Evolutionary conservation across 805 yeast genomes (phyloP).

Genomic region (Suhomyces emberorum): DNA sequence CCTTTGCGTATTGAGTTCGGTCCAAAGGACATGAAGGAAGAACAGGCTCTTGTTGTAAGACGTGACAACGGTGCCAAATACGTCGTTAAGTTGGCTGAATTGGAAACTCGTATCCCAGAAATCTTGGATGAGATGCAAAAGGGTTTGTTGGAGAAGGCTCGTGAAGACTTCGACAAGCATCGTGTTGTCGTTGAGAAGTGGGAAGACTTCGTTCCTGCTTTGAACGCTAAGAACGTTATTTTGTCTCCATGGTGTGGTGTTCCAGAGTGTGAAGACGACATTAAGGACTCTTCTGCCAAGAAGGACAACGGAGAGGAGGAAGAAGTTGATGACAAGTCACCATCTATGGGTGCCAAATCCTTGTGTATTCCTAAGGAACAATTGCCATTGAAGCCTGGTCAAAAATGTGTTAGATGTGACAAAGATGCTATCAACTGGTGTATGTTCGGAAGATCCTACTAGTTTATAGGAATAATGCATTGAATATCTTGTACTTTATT

Average conservation of each 20-base stretch:
- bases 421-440: constrained; percentile 75
- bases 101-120: constrained; percentile 66
- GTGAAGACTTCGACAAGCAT: constrained; percentile 78
- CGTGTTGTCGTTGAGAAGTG: constrained; percentile 78
- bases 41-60: constrained; percentile 84
- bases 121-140: constrained; percentile 79
- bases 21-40: constrained; percentile 85
- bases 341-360: constrained; percentile 99
- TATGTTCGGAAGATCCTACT: constrained; percentile 97
- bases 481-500: too few relatives aligned
- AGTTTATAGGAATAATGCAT: too few relatives aligned
- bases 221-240: constrained; percentile 87
- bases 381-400: constrained; percentile 74
- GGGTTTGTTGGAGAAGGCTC: constrained; percentile 74
- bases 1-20: constrained; percentile 95
- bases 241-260: constrained; percentile 98
- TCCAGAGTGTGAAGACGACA: constrained; percentile 92
- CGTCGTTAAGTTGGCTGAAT: constrained; percentile 59
- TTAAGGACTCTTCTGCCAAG: constrained; percentile 84
- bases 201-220: constrained; percentile 88
- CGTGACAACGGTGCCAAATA: constrained; percentile 84
- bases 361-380: constrained; percentile 95
- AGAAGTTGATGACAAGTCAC: constrained; percentile 92
- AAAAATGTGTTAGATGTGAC: constrained; percentile 86
- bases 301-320: constrained; percentile 78